Conservation (phyloP, 257 asterid species). For the Dorcoceras hygrometricum region DNA sequence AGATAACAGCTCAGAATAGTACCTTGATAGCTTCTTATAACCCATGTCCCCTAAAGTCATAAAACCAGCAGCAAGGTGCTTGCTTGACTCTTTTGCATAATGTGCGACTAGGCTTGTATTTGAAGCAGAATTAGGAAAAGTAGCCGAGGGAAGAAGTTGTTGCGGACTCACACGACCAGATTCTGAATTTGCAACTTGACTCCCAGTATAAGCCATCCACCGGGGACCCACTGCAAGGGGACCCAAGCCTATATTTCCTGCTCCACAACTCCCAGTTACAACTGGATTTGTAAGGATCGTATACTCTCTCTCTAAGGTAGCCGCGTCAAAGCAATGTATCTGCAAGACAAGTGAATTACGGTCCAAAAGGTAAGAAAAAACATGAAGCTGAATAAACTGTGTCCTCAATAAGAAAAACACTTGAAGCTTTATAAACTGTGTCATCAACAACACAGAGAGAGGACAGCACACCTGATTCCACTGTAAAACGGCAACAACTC, state of each 20-base stretch:
- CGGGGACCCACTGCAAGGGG: conserved; percentile 95
- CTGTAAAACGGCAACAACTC: conserved; percentile 75
- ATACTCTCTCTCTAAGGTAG: conserved; percentile 70
- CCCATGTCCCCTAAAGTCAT: conserved; percentile 89
- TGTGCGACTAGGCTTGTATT: conserved; percentile 90
- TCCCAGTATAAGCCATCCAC: conserved; percentile 96
- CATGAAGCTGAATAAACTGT: conserved; percentile 17
- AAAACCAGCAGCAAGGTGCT: conserved; percentile 89
- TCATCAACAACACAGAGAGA: not conserved
- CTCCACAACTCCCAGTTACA: conserved; percentile 44
- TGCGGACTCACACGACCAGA: conserved; percentile 78
- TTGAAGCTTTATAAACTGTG: conserved; percentile 15
- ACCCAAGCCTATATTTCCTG: conserved; percentile 67
- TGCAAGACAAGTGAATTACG: conserved; percentile 28
- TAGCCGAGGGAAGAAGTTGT: conserved; percentile 56
- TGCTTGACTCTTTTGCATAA: conserved; percentile 94
- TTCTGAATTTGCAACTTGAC: conserved; percentile 55
- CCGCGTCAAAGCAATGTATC: conserved; percentile 82
- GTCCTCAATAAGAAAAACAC: not conserved
- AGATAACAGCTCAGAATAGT: conserved; percentile 71
- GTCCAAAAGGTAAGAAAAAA: conserved; percentile 1
- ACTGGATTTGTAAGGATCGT: conserved; percentile 84
- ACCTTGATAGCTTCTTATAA: conserved; percentile 72
- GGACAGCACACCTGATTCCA: conserved; percentile 65
- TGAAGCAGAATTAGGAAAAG: conserved; percentile 51